A percentile compares a stretch with the other conserved stretches of the same genome.
Evolutionary conservation across 2,329 filamentous ascomycete genomes (phyloP).

Genomic region (Leptographium wingfieldii): DNA sequence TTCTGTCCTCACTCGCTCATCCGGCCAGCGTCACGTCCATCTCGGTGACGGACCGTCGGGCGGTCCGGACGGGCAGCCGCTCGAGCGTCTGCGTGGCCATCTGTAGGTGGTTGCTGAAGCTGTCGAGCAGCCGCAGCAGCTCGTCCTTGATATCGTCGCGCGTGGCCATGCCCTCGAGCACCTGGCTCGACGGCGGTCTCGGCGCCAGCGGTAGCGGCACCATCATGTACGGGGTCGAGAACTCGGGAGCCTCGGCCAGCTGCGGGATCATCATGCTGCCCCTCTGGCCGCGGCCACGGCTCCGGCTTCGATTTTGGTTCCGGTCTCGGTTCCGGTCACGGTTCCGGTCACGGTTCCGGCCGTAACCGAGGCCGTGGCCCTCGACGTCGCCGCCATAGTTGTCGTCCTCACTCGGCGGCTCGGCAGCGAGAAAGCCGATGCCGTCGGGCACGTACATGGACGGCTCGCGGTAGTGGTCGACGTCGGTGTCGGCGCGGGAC

Average conservation of each 20-base stretch:
- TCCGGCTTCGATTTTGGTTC: not conserved
- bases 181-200: slow-evolving; percentile 26
- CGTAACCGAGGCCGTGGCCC: not conserved
- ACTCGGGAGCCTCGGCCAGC: not conserved
- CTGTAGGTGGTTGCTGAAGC: slow-evolving; percentile 20
- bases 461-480: slow-evolving; percentile 31
- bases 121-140: slow-evolving; percentile 20
- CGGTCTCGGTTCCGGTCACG: not conserved
- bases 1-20: not conserved
- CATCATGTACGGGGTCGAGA: not conserved
- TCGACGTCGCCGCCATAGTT: not conserved
- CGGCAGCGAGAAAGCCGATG: slow-evolving; percentile 17
- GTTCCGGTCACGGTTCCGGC: no score
- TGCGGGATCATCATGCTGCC: not conserved
- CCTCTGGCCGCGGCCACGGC: not conserved
- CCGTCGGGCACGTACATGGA: slow-evolving; percentile 46
- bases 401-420: slow-evolving; percentile 20
- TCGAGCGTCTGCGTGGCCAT: slow-evolving; percentile 18
- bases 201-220: not conserved
- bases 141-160: slow-evolving; percentile 20
- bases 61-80: slow-evolving; percentile 16
- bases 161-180: slow-evolving; percentile 26
- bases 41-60: slow-evolving; percentile 1
- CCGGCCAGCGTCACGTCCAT: not conserved
- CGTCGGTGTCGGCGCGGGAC: slow-evolving; percentile 19